A percentile compares a stretch with the other conserved stretches of the same genome.
These are phyloP conservation scores for Asterochloris erici DNA, from an alignment of 139 green algal genomes.

Conservation along the genomic window DNA sequence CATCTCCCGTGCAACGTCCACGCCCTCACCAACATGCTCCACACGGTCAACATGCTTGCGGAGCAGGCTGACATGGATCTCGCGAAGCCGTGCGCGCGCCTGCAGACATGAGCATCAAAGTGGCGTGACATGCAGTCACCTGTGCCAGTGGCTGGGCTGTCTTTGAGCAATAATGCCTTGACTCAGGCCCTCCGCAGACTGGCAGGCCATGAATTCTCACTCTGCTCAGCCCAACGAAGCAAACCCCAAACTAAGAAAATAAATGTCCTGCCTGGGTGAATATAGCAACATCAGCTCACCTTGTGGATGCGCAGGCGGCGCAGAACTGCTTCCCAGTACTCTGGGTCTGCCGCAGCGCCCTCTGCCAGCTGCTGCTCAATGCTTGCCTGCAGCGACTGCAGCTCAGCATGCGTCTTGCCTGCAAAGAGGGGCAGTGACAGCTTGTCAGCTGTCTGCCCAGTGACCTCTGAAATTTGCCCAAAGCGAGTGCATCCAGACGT, in stretches of 20 bases:
- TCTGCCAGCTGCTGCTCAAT: constrained; percentile 46
- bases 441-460: too few relatives aligned
- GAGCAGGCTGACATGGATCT: constrained; percentile 49
- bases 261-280: not conserved
- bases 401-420: constrained; percentile 57
- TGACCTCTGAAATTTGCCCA: too few relatives aligned
- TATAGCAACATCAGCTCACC: not conserved
- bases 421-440: not conserved
- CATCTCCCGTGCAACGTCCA: constrained; percentile 31
- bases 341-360: constrained; percentile 46
- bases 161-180: too few relatives aligned
- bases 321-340: constrained; percentile 82
- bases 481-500: too few relatives aligned
- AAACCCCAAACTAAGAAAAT: not conserved
- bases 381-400: constrained; percentile 37
- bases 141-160: too few relatives aligned
- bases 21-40: not conserved
- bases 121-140: not conserved
- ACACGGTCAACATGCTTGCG: constrained; percentile 24
- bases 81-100: constrained; percentile 56
- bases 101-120: constrained; percentile 6
- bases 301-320: constrained; percentile 46
- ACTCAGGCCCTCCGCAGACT: too few relatives aligned
- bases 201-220: too few relatives aligned
- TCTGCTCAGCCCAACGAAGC: too few relatives aligned